Percentiles rank a stretch among this genome's conserved stretches.
These are phyloP conservation scores for Wakefieldia striispora DNA, from an alignment of 768 basidiomycete genomes.

Conservation along the genomic window DNA sequence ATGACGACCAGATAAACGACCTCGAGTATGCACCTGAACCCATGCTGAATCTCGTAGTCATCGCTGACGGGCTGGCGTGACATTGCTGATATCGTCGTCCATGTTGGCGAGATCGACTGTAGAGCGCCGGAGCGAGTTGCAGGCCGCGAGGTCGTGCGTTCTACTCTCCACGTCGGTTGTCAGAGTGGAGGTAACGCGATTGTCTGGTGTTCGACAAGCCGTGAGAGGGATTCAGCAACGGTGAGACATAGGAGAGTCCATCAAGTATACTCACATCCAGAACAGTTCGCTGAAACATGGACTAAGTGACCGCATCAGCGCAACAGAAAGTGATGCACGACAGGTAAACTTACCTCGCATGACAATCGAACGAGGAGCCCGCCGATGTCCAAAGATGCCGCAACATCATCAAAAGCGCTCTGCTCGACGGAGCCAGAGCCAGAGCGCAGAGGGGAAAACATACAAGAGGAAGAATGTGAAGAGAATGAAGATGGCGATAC, in stretches of 20 bases:
- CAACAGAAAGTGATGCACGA: neutral
- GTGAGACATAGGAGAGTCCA: neutral
- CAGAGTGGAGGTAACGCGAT: neutral
- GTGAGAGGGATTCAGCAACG: neutral
- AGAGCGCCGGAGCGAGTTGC: too few relatives aligned
- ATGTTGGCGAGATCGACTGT: neutral
- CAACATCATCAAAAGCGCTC: neutral
- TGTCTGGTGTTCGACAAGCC: neutral
- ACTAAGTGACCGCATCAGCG: neutral
- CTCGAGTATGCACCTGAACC: neutral
- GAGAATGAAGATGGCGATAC: neutral
- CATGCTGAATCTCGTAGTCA: neutral
- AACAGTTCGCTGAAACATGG: neutral
- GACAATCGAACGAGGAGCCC: neutral
- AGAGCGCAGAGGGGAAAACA: neutral
- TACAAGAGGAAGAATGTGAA: neutral
- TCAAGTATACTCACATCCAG: neutral
- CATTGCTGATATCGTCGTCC: neutral
- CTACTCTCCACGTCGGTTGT: neutral
- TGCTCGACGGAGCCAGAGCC: neutral
- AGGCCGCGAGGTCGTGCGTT: too few relatives aligned
- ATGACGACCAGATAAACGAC: neutral
- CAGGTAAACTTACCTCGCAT: neutral
- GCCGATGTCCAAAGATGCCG: neutral
- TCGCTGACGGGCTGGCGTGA: neutral